Percentiles rank a stretch among this genome's conserved stretches.
These are phyloP conservation scores for Penstemon davidsonii DNA, from an alignment of 257 asterid species.

Conservation along the genomic window DNA sequence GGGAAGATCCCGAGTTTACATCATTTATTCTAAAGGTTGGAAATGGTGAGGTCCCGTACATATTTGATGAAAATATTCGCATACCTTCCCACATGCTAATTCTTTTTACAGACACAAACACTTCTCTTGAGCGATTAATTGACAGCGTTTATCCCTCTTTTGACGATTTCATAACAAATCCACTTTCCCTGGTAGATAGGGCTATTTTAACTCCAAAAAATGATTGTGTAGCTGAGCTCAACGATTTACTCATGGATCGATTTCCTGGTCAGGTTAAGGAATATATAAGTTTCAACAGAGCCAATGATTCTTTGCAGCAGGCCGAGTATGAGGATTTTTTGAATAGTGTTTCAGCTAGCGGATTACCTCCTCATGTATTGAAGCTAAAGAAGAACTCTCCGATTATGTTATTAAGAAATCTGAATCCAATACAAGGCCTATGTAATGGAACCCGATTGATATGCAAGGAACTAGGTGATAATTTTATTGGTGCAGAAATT, in stretches of 20 bases:
- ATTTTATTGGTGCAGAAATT: too few species aligned
- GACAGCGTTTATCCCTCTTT: background rate
- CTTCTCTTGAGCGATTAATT: background rate
- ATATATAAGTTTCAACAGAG: background rate
- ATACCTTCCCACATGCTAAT: too few species aligned
- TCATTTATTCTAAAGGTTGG: background rate
- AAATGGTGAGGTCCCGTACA: background rate
- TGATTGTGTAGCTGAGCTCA: too few species aligned
- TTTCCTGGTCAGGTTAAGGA: too few species aligned
- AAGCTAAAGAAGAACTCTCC: conserved; percentile 1
- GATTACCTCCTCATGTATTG: background rate
- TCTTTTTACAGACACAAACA: background rate
- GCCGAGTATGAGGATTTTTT: background rate
- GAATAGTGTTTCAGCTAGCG: background rate
- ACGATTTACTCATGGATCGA: too few species aligned
- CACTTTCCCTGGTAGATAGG: background rate
- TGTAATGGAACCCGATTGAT: too few species aligned
- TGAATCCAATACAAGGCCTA: background rate
- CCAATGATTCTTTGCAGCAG: background rate
- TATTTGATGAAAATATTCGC: background rate
- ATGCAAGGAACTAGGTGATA: too few species aligned
- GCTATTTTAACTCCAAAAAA: too few species aligned
- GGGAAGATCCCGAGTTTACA: background rate
- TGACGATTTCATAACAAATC: fast-evolving
- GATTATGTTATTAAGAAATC: background rate